Evolutionary conservation across 2,329 filamentous ascomycete genomes (phyloP).

Genomic region (Colletotrichum sp.): DNA sequence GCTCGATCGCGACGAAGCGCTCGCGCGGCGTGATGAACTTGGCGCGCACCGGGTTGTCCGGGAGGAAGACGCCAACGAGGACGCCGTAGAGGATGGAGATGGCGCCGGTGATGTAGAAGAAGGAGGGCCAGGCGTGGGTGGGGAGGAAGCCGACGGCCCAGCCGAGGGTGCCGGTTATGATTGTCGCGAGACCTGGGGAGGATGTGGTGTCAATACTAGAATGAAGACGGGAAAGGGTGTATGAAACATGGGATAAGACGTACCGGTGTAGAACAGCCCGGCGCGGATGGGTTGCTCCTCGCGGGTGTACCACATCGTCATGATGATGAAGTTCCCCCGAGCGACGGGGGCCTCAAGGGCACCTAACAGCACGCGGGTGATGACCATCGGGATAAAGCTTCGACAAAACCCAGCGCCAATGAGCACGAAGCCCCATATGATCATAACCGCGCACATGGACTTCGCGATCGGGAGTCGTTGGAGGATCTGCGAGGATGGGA

Average conservation of each 20-base stretch:
- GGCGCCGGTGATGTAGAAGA: constrained; percentile 29
- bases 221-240: too few relatives aligned
- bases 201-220: too few relatives aligned
- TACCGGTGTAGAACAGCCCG: not conserved
- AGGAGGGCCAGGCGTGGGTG: not conserved
- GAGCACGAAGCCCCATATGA: not conserved
- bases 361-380: not conserved
- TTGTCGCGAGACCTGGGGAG: constrained; percentile 12
- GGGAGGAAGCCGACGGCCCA: constrained; percentile 17
- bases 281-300: not conserved
- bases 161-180: constrained; percentile 25
- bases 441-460: not conserved
- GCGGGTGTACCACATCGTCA: not conserved
- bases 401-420: not conserved
- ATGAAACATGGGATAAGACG: not conserved
- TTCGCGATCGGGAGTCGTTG: not conserved
- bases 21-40: constrained; percentile 52
- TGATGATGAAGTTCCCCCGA: not conserved
- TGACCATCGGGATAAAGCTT: not conserved
- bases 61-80: constrained; percentile 57
- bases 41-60: constrained; percentile 56
- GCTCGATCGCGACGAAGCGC: constrained; percentile 51
- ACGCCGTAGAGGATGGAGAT: constrained; percentile 53
- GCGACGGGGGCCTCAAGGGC: not conserved
- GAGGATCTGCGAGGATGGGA: not conserved